phyloP scores from a whole-genome alignment of 2,329 filamentous ascomycete genomes.

The Colletotrichum tropicicola region DNA sequence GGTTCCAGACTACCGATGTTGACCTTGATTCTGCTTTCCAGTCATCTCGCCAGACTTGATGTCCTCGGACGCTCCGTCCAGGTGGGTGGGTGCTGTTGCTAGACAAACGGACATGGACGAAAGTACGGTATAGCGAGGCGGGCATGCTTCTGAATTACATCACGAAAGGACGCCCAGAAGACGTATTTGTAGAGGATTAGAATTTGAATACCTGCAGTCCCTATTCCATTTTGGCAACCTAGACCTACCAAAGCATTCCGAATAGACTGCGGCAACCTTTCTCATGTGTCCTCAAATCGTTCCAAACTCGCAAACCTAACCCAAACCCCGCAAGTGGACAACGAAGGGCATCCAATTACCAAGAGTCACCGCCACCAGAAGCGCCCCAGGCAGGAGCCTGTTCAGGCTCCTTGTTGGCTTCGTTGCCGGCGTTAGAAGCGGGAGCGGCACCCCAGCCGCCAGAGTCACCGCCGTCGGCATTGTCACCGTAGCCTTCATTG shows the following conservation, averaged over 20 bases:
- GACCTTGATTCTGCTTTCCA: too few relatives aligned
- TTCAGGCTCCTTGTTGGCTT: conserved; percentile 10
- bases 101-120: too few relatives aligned
- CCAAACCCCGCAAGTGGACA: not conserved
- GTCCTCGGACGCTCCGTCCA: too few relatives aligned
- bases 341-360: conserved; percentile 22
- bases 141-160: not conserved
- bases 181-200: not conserved
- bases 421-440: conserved; percentile 3
- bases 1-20: too few relatives aligned
- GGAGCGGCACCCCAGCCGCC: conserved; percentile 27
- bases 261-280: conserved; percentile 24
- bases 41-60: too few relatives aligned
- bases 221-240: conserved; percentile 26
- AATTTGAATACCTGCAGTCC: conserved; percentile 7
- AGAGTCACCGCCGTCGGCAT: conserved; percentile 33
- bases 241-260: conserved; percentile 26
- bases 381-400: conserved; percentile 27
- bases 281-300: conserved; percentile 2
- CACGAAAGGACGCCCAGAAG: not conserved
- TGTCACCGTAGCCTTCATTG: conserved; percentile 20
- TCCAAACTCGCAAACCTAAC: not conserved
- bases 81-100: too few relatives aligned
- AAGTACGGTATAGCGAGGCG: too few relatives aligned
- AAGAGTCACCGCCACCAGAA: conserved; percentile 1